Evolutionary conservation across 2,329 filamentous ascomycete genomes (phyloP).

Genomic region (Neonectria faginata): DNA sequence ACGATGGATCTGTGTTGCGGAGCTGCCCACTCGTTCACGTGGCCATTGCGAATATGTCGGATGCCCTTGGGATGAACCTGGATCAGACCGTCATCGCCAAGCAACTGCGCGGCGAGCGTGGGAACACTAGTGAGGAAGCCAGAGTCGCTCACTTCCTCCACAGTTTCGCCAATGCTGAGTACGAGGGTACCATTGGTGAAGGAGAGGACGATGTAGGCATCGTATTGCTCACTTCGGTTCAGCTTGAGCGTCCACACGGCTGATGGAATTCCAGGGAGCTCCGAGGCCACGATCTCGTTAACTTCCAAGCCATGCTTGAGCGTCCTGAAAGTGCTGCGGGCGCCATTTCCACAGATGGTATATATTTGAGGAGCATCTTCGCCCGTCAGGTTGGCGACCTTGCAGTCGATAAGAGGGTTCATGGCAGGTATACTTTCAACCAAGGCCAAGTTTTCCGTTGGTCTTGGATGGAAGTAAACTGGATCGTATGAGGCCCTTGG

Average conservation of each 20-base stretch:
- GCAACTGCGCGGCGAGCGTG: constrained; percentile 91
- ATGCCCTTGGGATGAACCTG: constrained; percentile 98
- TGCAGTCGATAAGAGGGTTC: constrained; percentile 91
- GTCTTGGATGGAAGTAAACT: constrained; percentile 85
- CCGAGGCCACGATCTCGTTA: constrained; percentile 94
- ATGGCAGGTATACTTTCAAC: constrained; percentile 89
- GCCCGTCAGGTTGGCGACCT: constrained; percentile 88
- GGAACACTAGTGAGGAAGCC: constrained; percentile 90
- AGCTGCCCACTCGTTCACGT: constrained; percentile 91
- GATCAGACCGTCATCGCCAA: constrained; percentile 91
- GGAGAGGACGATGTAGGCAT: constrained; percentile 95
- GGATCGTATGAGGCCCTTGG: constrained; percentile 78
- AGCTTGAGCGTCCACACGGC: constrained; percentile 97
- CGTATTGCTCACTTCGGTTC: constrained; percentile 82
- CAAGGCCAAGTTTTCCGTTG: constrained; percentile 83
- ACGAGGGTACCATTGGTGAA: constrained; percentile 92
- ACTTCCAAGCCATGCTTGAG: constrained; percentile 94
- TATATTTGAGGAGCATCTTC: constrained; percentile 98
- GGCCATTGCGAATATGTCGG: constrained; percentile 82
- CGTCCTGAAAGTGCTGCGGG: constrained; percentile 89
- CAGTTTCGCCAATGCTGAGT: constrained; percentile 94
- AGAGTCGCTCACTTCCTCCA: constrained; percentile 94
- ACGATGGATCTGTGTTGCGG: constrained; percentile 96
- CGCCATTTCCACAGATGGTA: constrained; percentile 87
- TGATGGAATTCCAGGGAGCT: constrained; percentile 87